Conservation (phyloP, 768 basidiomycete genomes). For the Mrakia blollopis region DNA sequence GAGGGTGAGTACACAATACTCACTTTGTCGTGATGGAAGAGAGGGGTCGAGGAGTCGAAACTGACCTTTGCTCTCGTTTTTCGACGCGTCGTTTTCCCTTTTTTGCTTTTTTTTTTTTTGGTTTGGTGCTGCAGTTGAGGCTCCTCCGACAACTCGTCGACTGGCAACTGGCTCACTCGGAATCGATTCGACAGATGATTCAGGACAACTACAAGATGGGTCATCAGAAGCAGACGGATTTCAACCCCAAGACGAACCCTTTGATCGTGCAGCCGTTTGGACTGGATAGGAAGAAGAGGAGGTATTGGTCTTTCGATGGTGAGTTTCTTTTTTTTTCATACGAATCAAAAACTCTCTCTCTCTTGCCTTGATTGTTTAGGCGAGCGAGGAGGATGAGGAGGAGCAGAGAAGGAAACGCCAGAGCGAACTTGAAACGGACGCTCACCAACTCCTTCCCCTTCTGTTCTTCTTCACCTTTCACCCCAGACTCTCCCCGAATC, state of each 20-base stretch:
- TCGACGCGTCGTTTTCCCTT: not conserved
- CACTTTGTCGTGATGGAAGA: not conserved
- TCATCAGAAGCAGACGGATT: conserved; percentile 56
- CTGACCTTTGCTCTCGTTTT: not conserved
- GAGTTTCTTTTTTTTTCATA: too few species aligned
- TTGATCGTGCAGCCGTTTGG: conserved; percentile 65
- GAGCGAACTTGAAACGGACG: not conserved
- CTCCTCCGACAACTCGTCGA: conserved; percentile 80
- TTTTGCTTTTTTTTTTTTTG: conserved; percentile 29
- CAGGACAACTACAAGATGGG: conserved; percentile 82
- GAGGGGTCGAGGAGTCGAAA: too few species aligned
- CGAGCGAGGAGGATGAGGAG: not conserved
- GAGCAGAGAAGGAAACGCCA: not conserved
- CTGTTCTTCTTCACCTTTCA: conserved; percentile 38
- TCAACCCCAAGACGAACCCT: conserved; percentile 48
- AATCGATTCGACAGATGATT: conserved; percentile 70
- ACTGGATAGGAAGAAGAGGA: conserved; percentile 67
- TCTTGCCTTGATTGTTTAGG: too few species aligned
- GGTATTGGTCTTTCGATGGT: conserved; percentile 87
- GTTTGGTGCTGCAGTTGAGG: conserved; percentile 56
- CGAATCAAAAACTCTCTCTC: too few species aligned
- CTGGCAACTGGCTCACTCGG: conserved; percentile 66
- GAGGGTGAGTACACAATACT: conserved; percentile 11
- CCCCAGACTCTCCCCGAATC: conserved; percentile 75
- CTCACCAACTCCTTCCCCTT: conserved; percentile 41